Conservation (phyloP, 306 rosid genomes). For the Trifolium fragiferum region DNA sequence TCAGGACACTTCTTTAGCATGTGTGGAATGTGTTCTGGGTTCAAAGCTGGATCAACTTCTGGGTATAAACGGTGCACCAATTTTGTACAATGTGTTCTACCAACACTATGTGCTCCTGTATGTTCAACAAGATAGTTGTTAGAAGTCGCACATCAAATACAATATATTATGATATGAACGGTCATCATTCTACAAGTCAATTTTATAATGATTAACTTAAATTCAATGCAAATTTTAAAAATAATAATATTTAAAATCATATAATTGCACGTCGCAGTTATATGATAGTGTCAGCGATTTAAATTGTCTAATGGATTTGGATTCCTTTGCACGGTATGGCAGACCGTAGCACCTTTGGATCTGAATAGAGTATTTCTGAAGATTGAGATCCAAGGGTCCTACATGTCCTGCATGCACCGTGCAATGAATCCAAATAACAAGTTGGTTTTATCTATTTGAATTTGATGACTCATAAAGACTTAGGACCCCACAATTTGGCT, state of each 20-base stretch:
- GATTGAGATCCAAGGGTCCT: not conserved
- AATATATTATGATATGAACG: not conserved
- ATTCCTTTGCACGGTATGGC: not conserved
- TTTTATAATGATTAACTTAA: too few relatives aligned
- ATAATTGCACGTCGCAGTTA: too few relatives aligned
- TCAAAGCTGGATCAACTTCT: slow-evolving; percentile 78
- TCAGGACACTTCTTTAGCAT: slow-evolving; percentile 97
- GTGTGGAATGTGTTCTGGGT: slow-evolving; percentile 83
- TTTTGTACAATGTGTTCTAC: slow-evolving; percentile 95
- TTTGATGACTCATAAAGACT: not conserved
- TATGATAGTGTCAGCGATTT: not conserved
- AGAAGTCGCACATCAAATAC: not conserved
- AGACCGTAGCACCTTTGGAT: not conserved
- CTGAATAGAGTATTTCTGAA: not conserved
- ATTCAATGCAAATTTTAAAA: too few relatives aligned
- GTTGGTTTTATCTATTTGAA: not conserved
- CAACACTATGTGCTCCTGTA: slow-evolving; percentile 95
- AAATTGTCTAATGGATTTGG: not conserved
- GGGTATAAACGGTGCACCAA: slow-evolving; percentile 97
- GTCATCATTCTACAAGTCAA: not conserved
- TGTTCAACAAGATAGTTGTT: not conserved
- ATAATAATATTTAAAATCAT: too few relatives aligned
- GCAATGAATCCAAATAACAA: not conserved
- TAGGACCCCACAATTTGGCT: not conserved
- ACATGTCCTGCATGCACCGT: not conserved